phyloP scores from a whole-genome alignment of 352 stramenopile species.

The Saprolegnia parasitica region DNA sequence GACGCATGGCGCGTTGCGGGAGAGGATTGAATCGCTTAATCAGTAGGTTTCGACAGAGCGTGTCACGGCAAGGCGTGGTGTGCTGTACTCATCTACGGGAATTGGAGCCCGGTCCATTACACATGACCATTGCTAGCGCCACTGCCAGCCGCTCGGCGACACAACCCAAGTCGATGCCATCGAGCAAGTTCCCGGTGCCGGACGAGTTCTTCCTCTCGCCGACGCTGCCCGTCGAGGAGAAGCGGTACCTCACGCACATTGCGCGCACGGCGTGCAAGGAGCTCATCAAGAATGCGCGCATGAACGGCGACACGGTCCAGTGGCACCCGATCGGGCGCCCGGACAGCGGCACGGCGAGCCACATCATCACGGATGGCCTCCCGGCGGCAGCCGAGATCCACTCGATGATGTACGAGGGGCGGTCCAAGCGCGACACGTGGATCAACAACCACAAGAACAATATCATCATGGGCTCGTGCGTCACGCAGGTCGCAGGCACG shows the following conservation, averaged over 20 bases:
- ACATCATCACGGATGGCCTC: neutral
- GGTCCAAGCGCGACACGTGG: constrained; percentile 23
- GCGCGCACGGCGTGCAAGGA: constrained; percentile 28
- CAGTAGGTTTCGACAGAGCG: no score
- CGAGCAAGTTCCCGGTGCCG: constrained; percentile 19
- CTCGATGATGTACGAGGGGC: constrained; percentile 26
- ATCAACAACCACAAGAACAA: constrained; percentile 22
- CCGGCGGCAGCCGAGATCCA: neutral
- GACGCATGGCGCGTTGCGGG: no score
- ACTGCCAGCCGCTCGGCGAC: neutral
- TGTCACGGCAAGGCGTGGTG: neutral
- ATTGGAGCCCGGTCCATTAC: neutral
- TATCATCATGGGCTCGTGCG: constrained; percentile 25
- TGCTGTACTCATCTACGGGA: neutral
- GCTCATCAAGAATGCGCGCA: constrained; percentile 26
- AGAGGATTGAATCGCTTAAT: no score
- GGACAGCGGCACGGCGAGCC: neutral
- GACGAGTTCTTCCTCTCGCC: constrained; percentile 14
- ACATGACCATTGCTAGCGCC: constrained; percentile 7
- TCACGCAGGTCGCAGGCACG: constrained; percentile 25
- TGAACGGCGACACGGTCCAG: constrained; percentile 23
- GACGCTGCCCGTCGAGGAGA: constrained; percentile 20
- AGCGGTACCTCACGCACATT: constrained; percentile 27
- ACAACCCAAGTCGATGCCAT: constrained; percentile 8
- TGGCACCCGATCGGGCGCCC: constrained; percentile 21